A percentile compares a stretch with the other conserved stretches of the same genome.
Evolutionary conservation across 495 filamentous ascomycete species (phyloP).

Genomic region (Penicillium salamii): DNA sequence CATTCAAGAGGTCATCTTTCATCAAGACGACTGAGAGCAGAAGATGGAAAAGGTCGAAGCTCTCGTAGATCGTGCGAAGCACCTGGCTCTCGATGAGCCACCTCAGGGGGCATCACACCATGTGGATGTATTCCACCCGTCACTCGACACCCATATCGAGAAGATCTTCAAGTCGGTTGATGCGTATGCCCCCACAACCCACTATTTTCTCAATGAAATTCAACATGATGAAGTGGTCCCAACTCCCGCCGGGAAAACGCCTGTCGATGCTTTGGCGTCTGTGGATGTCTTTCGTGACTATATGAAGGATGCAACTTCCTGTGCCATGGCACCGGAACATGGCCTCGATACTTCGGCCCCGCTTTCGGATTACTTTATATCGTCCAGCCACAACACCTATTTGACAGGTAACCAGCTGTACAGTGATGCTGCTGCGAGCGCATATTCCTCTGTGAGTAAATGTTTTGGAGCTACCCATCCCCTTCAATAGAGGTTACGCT

Average conservation of each 20-base stretch:
- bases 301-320: slow-evolving; percentile 56
- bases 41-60: slow-evolving; percentile 17
- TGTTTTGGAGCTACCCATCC: neutral
- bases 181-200: slow-evolving; percentile 4
- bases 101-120: slow-evolving; percentile 1
- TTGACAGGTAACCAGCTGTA: slow-evolving; percentile 89
- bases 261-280: slow-evolving; percentile 25
- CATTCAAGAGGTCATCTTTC: neutral
- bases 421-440: slow-evolving; percentile 73
- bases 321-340: slow-evolving; percentile 32
- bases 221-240: slow-evolving; percentile 18
- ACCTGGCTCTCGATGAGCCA: slow-evolving; percentile 14
- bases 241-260: neutral
- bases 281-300: slow-evolving; percentile 55
- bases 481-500: neutral
- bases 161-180: slow-evolving; percentile 31
- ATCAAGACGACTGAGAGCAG: slow-evolving; percentile 1
- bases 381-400: slow-evolving; percentile 93
- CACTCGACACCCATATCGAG: slow-evolving; percentile 28
- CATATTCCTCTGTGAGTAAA: slow-evolving; percentile 74
- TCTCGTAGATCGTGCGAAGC: slow-evolving; percentile 21
- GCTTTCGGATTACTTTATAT: slow-evolving; percentile 85
- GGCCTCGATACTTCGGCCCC: slow-evolving; percentile 59
- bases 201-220: slow-evolving; percentile 24
- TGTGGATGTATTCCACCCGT: slow-evolving; percentile 25